Evolutionary conservation across 108 stramenopile species (phyloP).

Genomic region (Stephanodiscus minutulus): DNA sequence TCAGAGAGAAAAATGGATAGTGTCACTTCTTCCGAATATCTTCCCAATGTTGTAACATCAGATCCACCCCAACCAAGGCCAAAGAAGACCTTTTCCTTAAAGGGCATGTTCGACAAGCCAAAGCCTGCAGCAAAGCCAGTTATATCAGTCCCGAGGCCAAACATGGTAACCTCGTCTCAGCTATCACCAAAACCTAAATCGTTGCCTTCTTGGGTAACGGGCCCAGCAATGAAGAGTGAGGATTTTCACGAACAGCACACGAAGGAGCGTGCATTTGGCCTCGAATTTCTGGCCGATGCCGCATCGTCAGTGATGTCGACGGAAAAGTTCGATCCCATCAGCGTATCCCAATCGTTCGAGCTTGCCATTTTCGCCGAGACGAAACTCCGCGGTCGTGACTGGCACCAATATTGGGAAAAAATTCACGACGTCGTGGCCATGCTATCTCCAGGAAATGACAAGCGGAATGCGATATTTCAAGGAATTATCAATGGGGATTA

Average conservation of each 20-base stretch:
- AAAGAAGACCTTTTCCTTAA: constrained; percentile 47
- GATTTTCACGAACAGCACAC: constrained; percentile 42
- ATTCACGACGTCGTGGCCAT: constrained; percentile 51
- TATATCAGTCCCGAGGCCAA: constrained; percentile 4
- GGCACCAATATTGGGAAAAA: constrained; percentile 60
- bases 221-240: constrained; percentile 40
- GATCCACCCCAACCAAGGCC: constrained; percentile 29
- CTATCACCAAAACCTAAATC: constrained; percentile 39
- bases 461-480: constrained; percentile 42
- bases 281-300: constrained; percentile 48
- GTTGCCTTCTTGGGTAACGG: constrained; percentile 47
- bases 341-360: constrained; percentile 48
- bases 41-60: constrained; percentile 29
- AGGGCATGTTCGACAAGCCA: constrained; percentile 55
- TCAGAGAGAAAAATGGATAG: constrained; percentile 4
- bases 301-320: constrained; percentile 21
- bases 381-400: constrained; percentile 42
- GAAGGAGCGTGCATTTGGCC: constrained; percentile 43
- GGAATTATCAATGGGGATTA: constrained; percentile 51
- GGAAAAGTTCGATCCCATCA: constrained; percentile 39
- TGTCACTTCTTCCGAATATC: constrained; percentile 11
- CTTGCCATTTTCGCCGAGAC: constrained; percentile 49
- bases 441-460: constrained; percentile 48
- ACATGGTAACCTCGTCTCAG: constrained; percentile 16
- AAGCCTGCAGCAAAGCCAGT: constrained; percentile 37